Base-by-base conservation (phyloP, 169 alveolate species). In the Plasmodium relictum region DNA sequence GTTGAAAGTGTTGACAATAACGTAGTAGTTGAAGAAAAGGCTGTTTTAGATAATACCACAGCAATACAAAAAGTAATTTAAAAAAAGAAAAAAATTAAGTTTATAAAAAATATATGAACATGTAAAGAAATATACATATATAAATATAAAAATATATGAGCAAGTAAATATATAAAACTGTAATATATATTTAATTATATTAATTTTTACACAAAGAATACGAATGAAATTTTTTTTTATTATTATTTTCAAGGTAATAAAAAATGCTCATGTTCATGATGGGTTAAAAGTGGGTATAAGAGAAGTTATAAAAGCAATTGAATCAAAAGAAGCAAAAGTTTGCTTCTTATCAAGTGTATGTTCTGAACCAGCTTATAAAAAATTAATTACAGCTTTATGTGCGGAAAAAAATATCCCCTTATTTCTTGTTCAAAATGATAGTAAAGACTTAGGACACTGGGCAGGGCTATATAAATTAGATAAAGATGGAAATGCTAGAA, bases 361-460 rank as follows among this genome's bases (percentile, higher is more conserved):
- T 92, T 97, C 97, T 58, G 99, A 98, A 90, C 98, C 97, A 50
- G 97, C 98, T 68, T 97, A 97, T 98, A 96, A 97, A 93, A 97
- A 97, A 92, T 95, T 98, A 71, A 95, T 98, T 73, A 95, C 94
- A 88, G 97, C 98, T 26, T 95, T 97, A 59, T 95, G 98, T 93
- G 93, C 95, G 76, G 98, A 97, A 76, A 95, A 97, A 94, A 93
- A 95, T 56, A 96, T 97, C 52, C 99, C 99, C 3, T 91, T 98
- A 78, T 93, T 97, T 65, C 97, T 94, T 85, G 97, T 98, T 62
- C 98, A 97, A 3, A 68, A 54, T 72, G 98, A 97, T 93, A 96
- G 98, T 93, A 95, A 96, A 93, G 97, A 96, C 26, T 94, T 98
- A 87, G 99, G 99, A 70, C 97, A 98, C 93, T 97, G 99, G 99